Base-by-base conservation (phyloP, 2,329 filamentous ascomycete species). In the Fusarium buharicum region DNA sequence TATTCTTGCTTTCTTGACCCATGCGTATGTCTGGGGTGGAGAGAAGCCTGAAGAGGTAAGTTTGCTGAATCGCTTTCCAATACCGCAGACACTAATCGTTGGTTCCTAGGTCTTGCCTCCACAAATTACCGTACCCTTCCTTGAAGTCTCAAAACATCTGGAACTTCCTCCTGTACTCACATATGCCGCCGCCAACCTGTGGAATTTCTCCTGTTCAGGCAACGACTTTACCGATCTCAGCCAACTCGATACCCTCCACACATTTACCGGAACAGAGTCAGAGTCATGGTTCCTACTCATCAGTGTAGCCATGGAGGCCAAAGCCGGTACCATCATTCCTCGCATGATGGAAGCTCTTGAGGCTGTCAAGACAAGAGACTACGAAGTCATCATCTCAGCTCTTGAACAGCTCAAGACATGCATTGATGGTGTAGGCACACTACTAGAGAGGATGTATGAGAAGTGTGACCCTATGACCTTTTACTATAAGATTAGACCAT, bases 261-360 rank as follows among this genome's bases (percentile, higher is more conserved):
- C 93, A 12, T 95, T 97, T 70, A 97, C 93, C 5, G 93, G 92
- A 22, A 95, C 92, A 8, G 78, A 89, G 46, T 93, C 96, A 66
- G 94, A 98, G 76, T 92, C 93, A 68, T 97, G 94, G 94, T 98
- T 98, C 77, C 93, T 93, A 68, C 82, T 95, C 33, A 84, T 97
- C 59, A 96, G 92, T 1, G 90, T 95, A 1, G 93, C 93, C 16
- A 96, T 97, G 73, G 94, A 98, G 77, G 90, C 92, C 30, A 84
- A 88, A 41, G 92, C 90, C 0, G 93, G 88, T 0, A 81, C 84
- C 0, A 86, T 92, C 30, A 88, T 97, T 55, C 90, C 91, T 0
- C 75, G 88, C 51, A 93, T 97, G 88, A 80, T 96, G 20, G 78
- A 84, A 24, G 93, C 93, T 2, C 88, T 97, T 11, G 78, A 86